Base-by-base conservation (phyloP, 2,329 filamentous ascomycete genomes). In the Pseudocercospora pini-densiflorae region DNA sequence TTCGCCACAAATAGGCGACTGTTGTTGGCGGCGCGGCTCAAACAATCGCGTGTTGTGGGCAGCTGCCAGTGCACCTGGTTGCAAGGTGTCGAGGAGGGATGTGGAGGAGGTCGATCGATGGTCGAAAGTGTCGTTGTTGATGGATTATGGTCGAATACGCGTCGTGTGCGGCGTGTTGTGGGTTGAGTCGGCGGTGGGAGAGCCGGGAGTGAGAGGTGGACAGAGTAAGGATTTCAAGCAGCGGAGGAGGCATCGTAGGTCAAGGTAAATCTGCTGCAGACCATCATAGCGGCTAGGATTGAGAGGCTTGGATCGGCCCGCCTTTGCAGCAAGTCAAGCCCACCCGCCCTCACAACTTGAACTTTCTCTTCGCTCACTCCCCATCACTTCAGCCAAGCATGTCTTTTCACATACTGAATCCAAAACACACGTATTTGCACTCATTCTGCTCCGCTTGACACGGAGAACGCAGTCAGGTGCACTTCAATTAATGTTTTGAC, bases 141-240 rank as follows among this genome's bases (percentile, higher is more conserved):
- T 94, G 89, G 83, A 97, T 97, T 81, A 92, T 55, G 59, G 21
- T 58, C 16, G 63, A 45, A 23, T n/a, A 51, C 24, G 55, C 24
- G 55, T 60, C 24, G 33, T 27, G 61, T 33, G 47, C 27, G 63
- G 47, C 10, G 59, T 57, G 36, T 57, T 43, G 59, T 53, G 43
- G 24, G 60, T 10, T 16, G 21, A n/a, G 47, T 36, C 36, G 59
- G 47, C 9, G 45, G 58, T 53, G 63, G 40, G 49, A 55, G 45
- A 55, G 33, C 3, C 47, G 59, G 45, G 43, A 43, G 23, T 21
- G 47, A 19, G 47, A 51, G 19, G 23, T 23, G 19, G 47, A 23
- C 19, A 27, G 47, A 23, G 47, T 24, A 51, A 51, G 47, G 9
- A 51, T 24, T 51, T 51, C 3, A 14, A 51, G 21, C 23, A 23